A percentile compares a stretch with the other conserved stretches of the same genome.
Conservation (phyloP, 192 early-diverging fungal genomes). For the Gamsiella multidivaricata region DNA sequence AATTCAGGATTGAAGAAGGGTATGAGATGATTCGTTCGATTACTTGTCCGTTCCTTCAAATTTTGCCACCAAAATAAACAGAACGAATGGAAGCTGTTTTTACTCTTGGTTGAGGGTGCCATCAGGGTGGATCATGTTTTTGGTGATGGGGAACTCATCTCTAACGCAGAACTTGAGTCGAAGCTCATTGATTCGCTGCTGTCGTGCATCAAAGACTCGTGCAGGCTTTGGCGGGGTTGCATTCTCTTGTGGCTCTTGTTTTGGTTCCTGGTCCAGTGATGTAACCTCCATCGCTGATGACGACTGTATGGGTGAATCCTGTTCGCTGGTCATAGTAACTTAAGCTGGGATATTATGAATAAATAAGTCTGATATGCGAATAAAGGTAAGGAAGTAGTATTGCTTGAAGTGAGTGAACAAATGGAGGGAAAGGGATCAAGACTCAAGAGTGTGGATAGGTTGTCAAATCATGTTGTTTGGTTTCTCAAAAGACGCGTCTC, state of each 20-base stretch:
- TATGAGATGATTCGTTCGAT: too few species aligned
- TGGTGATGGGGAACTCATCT: constrained; percentile 86
- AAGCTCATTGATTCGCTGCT: constrained; percentile 84
- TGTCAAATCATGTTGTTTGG: too few species aligned
- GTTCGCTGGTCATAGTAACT: constrained; percentile 18
- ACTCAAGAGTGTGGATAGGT: too few species aligned
- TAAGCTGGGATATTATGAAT: neutral
- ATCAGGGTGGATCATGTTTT: constrained; percentile 83
- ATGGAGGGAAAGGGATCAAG: neutral
- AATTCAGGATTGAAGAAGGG: too few species aligned
- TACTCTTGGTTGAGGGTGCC: constrained; percentile 92
- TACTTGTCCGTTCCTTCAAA: too few species aligned
- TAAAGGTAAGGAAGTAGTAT: neutral
- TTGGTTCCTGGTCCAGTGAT: neutral
- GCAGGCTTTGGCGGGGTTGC: constrained; percentile 6
- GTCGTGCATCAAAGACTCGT: constrained; percentile 56
- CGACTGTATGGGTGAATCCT: constrained; percentile 5
- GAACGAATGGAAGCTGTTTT: neutral
- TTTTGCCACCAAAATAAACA: constrained; percentile 10
- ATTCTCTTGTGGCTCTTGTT: constrained; percentile 10
- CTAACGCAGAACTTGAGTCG: constrained; percentile 86
- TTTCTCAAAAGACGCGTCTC: too few species aligned
- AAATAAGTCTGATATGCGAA: neutral
- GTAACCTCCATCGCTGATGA: neutral
- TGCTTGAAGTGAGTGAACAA: neutral